Conservation (phyloP, 179 eudicot genomes). For the Sideroxylon spinosum region DNA sequence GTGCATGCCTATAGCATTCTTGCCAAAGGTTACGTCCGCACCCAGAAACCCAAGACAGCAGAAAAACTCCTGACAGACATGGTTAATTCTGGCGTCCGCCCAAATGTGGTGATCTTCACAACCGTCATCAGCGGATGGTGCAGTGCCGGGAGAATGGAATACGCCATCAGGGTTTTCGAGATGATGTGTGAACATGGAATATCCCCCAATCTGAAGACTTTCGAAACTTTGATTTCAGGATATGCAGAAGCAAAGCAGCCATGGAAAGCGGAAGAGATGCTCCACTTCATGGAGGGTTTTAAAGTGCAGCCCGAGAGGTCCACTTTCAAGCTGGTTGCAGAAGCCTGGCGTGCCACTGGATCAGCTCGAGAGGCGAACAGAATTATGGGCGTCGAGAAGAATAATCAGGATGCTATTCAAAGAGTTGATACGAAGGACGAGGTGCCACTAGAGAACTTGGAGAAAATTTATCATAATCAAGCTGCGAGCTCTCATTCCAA, state of each 20-base stretch:
- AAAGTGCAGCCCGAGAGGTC: conserved; percentile 48
- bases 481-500: conserved; percentile 21
- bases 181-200: conserved; percentile 43
- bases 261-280: conserved; percentile 56
- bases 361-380: conserved; percentile 34
- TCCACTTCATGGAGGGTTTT: conserved; percentile 50
- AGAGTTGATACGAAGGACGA: conserved; percentile 22
- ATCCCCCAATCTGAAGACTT: conserved; percentile 62
- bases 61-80: conserved; percentile 52
- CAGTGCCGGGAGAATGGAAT: conserved; percentile 52
- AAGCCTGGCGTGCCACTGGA: conserved; percentile 52
- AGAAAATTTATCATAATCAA: conserved; percentile 29
- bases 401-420: conserved; percentile 10
- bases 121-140: conserved; percentile 78
- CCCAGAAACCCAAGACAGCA: conserved; percentile 58
- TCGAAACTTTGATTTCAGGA: conserved; percentile 71
- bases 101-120: conserved; percentile 69
- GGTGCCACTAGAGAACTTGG: conserved; percentile 25
- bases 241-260: conserved; percentile 67
- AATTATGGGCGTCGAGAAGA: conserved; percentile 18
- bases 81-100: conserved; percentile 37
- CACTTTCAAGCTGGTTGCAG: conserved; percentile 45
- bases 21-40: conserved; percentile 67
- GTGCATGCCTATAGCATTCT: conserved; percentile 67
- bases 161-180: conserved; percentile 48